A percentile compares a stretch with the other conserved stretches of the same genome.
phyloP scores from a whole-genome alignment of 148 eudicot species.

The Cornus controversa region DNA sequence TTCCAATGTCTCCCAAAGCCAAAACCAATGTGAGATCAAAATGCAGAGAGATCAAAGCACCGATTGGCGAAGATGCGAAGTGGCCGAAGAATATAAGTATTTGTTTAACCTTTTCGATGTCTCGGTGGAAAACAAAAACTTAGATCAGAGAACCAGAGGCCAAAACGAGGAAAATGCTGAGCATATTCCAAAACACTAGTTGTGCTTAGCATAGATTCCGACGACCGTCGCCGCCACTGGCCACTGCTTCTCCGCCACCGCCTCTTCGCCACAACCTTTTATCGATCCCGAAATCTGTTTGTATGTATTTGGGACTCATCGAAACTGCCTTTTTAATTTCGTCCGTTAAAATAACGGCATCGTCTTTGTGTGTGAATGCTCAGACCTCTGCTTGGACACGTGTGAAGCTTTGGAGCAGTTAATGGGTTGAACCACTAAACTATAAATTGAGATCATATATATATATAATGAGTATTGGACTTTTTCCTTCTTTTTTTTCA shows the following conservation, averaged over 20 bases:
- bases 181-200: neutral
- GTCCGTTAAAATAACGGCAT: slow-evolving; percentile 5
- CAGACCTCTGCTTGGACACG: too few relatives aligned
- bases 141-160: slow-evolving; percentile 9
- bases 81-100: slow-evolving; percentile 12
- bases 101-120: neutral
- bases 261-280: slow-evolving; percentile 6
- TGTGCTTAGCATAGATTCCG: neutral
- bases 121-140: slow-evolving; percentile 15
- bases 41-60: slow-evolving; percentile 7
- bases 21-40: slow-evolving; percentile 6
- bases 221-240: neutral
- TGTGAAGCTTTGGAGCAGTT: too few relatives aligned
- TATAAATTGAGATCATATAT: too few relatives aligned
- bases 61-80: neutral
- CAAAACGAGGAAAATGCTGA: slow-evolving; percentile 10
- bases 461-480: too few relatives aligned
- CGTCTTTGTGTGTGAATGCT: neutral
- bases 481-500: too few relatives aligned
- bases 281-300: neutral
- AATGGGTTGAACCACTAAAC: too few relatives aligned
- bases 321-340: slow-evolving; percentile 6
- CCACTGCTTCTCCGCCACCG: neutral
- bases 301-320: neutral
- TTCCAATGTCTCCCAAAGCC: slow-evolving; percentile 11